A percentile compares a stretch with the other conserved stretches of the same genome.
Conservation (phyloP, 2,329 filamentous ascomycete species). For the Sporothrix pallida region DNA sequence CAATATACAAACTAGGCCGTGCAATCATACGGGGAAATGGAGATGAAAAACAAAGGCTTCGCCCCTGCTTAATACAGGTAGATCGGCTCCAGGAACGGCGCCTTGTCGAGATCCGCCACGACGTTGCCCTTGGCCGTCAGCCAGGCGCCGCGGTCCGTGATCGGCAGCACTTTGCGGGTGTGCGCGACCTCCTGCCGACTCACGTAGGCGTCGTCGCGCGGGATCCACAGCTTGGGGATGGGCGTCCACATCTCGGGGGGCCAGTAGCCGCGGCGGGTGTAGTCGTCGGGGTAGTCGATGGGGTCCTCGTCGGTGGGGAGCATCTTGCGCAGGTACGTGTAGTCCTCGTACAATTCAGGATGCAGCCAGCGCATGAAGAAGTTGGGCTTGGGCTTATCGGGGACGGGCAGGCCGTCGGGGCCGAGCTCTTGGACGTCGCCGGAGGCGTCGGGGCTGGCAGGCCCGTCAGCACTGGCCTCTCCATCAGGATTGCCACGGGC, state of each 20-base stretch:
- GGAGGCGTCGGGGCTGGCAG: not conserved
- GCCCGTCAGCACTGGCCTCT: not conserved
- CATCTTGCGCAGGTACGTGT: constrained; percentile 59
- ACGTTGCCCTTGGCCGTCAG: constrained; percentile 59
- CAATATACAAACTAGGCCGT: constrained; percentile 10
- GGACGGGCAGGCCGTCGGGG: constrained; percentile 6
- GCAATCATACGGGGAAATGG: too few species aligned
- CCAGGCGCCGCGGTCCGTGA: constrained; percentile 73
- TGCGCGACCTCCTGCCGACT: constrained; percentile 73
- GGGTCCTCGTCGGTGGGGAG: constrained; percentile 25
- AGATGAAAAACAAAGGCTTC: constrained; percentile 10
- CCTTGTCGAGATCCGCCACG: constrained; percentile 39
- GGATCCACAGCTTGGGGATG: constrained; percentile 75
- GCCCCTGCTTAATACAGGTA: constrained; percentile 38
- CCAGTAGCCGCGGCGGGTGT: constrained; percentile 69
- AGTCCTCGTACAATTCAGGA: constrained; percentile 63
- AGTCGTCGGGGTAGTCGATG: constrained; percentile 43
- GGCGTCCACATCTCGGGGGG: constrained; percentile 69
- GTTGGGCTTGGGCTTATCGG: constrained; percentile 46
- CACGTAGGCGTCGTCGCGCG: constrained; percentile 71
- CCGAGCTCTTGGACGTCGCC: not conserved
- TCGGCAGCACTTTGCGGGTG: constrained; percentile 68
- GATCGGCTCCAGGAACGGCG: constrained; percentile 42
- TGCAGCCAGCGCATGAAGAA: constrained; percentile 64
- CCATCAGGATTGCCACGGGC: not conserved